A percentile compares a stretch with the other conserved stretches of the same genome.
These are phyloP conservation scores for Calocera viscosa DNA, from an alignment of 768 basidiomycete species.

Conservation along the genomic window DNA sequence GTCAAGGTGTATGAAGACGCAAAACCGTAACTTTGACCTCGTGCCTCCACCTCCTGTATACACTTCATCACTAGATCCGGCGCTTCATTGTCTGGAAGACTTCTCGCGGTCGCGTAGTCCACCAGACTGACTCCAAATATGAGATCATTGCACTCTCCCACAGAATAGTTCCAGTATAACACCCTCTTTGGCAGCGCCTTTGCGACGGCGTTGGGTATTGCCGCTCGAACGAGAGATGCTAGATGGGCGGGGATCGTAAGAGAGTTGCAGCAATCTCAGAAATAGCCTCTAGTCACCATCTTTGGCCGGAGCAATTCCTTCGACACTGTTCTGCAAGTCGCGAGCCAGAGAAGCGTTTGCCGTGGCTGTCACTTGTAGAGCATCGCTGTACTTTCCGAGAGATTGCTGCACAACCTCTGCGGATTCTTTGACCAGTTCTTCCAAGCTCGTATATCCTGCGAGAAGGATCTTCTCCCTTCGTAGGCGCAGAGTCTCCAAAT, in stretches of 20 bases:
- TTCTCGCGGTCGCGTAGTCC: constrained; percentile 77
- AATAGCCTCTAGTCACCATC: constrained; percentile 49
- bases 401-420: constrained; percentile 49
- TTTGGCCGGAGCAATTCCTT: constrained; percentile 54
- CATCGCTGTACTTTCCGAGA: constrained; percentile 65
- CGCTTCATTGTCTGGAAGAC: constrained; percentile 54
- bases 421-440: constrained; percentile 64
- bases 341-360: constrained; percentile 64
- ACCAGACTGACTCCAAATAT: constrained; percentile 81
- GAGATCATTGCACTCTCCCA: constrained; percentile 77
- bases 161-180: constrained; percentile 61
- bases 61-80: constrained; percentile 69
- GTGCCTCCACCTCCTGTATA: not conserved
- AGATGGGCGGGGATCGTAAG: not conserved
- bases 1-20: not conserved
- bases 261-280: constrained; percentile 19
- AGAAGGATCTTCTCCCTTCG: constrained; percentile 71
- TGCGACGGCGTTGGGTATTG: constrained; percentile 29
- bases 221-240: not conserved
- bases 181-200: constrained; percentile 58
- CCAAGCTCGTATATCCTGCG: constrained; percentile 74
- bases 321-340: constrained; percentile 48
- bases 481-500: constrained; percentile 81
- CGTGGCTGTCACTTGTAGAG: constrained; percentile 65
- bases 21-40: not conserved